Base-by-base conservation (phyloP, 169 alveolate genomes). In the Eimeria zaria region DNA sequence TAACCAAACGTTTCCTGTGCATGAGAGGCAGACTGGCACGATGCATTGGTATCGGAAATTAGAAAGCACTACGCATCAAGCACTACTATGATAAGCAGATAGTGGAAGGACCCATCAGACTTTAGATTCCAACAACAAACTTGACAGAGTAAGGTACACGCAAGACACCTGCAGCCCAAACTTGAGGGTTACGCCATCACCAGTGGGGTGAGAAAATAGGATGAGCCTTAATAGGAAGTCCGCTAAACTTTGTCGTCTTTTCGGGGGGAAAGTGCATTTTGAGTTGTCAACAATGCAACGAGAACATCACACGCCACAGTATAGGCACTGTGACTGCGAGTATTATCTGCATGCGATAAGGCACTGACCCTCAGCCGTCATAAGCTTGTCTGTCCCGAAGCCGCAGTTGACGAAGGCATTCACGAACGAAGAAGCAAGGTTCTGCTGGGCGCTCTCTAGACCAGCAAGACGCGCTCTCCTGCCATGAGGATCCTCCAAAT, bases 391-490 rank as follows among this genome's bases (percentile, higher is more conserved):
- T 62, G 98, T 99, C 95, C 99, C 99, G 96, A 98, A 99, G 22
- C 99, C 99, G 51, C 99, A 99, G 97, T 99, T 99, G n/a, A 99
- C 99, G 97, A 99, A 99, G n/a, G 99, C 99, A 96, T 99, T 99
- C 69, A 99, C 99, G 91, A 99, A 99, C 3, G 99, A 98, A 51
- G 99, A 97, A 2, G 99, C 99, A 89, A 99, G 97, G 95, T 99
- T 99, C 91, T 99, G 99, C 96, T 99, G 98, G 6, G 99, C 99
- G 22, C 99, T 98, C 73, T 95, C 97, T 33, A 95, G 91, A 27
- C 85, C 85, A 88, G 95, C 95, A 60, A 62, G 85, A 67, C 95
- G 85, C 7, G 95, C 84, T 11, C 95, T 89, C 62, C 95, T 78
- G 27, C 88, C 84, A 3, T 87, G 78, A 14, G 95, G 95, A 51